Conservation (phyloP, 202 grass and related monocot genomes). For the Sporobolus alterniflorus region DNA sequence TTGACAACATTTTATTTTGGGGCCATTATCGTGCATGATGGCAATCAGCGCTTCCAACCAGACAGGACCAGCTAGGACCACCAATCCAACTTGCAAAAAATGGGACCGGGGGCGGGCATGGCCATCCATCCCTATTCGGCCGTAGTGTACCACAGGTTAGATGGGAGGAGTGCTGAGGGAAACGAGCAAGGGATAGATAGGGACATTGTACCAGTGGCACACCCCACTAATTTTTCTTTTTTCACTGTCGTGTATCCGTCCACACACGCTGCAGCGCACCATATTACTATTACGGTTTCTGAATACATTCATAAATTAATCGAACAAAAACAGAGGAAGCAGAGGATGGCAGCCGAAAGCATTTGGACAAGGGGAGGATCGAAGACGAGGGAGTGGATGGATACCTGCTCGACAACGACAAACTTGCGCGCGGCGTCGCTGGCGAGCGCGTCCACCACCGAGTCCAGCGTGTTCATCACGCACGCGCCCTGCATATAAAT, state of each 20-base stretch:
- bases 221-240: neutral
- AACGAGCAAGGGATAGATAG: neutral
- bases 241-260: too few relatives aligned
- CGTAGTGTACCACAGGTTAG: neutral
- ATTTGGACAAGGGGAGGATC: neutral
- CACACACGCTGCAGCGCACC: too few relatives aligned
- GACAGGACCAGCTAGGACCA: neutral
- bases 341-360: too few relatives aligned
- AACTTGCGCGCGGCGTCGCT: slow-evolving; percentile 73
- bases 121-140: neutral
- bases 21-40: neutral
- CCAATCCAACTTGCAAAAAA: neutral
- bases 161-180: neutral
- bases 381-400: neutral
- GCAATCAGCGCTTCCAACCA: neutral
- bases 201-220: neutral
- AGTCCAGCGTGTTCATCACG: slow-evolving; percentile 88
- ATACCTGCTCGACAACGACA: slow-evolving; percentile 78
- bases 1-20: neutral
- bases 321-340: too few relatives aligned
- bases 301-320: too few relatives aligned
- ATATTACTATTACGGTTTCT: too few relatives aligned
- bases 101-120: neutral
- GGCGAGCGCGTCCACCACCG: slow-evolving; percentile 75
- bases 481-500: slow-evolving; percentile 69